These are phyloP conservation scores for Globisporangium acanthophoron DNA, from an alignment of 352 stramenopile genomes.

Conservation along the genomic window DNA sequence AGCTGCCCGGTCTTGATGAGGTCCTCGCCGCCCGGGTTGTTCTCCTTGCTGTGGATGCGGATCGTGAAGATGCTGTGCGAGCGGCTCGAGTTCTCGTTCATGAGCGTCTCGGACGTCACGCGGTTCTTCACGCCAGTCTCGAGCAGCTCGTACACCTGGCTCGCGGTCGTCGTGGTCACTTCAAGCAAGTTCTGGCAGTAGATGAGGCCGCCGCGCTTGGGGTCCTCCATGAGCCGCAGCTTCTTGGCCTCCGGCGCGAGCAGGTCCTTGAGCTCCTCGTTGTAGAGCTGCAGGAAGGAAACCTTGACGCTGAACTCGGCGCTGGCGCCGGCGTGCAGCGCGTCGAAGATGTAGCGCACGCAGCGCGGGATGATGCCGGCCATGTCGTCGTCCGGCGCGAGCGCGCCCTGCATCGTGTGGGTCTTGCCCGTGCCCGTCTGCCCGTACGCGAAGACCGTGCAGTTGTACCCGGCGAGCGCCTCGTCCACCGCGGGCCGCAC, in stretches of 20 bases:
- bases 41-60: constrained; percentile 94
- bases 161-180: constrained; percentile 71
- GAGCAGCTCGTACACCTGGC: constrained; percentile 86
- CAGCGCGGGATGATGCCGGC: constrained; percentile 94
- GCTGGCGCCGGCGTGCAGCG: constrained; percentile 80
- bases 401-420: constrained; percentile 96
- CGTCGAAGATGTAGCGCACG: constrained; percentile 94
- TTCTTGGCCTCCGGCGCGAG: constrained; percentile 82
- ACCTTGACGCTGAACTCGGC: constrained; percentile 93
- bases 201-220: constrained; percentile 71
- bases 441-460: constrained; percentile 96
- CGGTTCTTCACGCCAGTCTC: constrained; percentile 90
- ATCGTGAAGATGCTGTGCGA: constrained; percentile 99
- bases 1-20: constrained; percentile 89
- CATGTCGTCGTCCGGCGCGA: constrained; percentile 80
- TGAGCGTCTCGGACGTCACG: constrained; percentile 89
- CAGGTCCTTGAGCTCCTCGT: constrained; percentile 96
- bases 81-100: constrained; percentile 95
- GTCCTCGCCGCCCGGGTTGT: constrained; percentile 86
- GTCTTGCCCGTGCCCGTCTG: constrained; percentile 98
- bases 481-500: constrained; percentile 95
- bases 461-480: constrained; percentile 95
- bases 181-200: constrained; percentile 90
- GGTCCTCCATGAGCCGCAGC: constrained; percentile 85
- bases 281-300: constrained; percentile 99